These are phyloP conservation scores for Peribolospora baueri DNA, from an alignment of 768 basidiomycete species.

Conservation along the genomic window DNA sequence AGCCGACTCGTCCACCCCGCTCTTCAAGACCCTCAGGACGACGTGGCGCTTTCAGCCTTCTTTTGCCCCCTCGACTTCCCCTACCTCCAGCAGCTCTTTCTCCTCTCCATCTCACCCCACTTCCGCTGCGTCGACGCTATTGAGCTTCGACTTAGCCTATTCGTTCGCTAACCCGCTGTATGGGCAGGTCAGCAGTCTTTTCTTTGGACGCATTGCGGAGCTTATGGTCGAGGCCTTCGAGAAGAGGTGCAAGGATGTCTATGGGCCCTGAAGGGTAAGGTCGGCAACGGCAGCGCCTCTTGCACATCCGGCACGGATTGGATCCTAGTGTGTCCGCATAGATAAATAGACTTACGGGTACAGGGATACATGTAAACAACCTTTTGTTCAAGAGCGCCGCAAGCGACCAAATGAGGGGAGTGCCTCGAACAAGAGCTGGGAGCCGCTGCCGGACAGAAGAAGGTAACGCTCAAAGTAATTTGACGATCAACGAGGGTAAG, in stretches of 20 bases:
- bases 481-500: no score
- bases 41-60: conserved; percentile 49
- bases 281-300: no score
- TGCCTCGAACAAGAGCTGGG: no score
- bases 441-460: no score
- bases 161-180: conserved; percentile 70
- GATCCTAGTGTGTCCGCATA: no score
- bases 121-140: conserved; percentile 33
- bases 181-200: conserved; percentile 52
- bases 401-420: no score
- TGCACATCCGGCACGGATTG: no score
- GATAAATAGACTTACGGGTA: no score
- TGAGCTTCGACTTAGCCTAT: conserved; percentile 62
- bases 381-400: no score
- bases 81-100: conserved; percentile 8
- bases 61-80: conserved; percentile 24
- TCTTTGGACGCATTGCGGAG: conserved; percentile 65
- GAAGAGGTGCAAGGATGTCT: conserved; percentile 47
- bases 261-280: conserved; percentile 23
- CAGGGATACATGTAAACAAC: no score
- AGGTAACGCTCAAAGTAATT: no score
- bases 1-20: conserved; percentile 25
- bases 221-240: conserved; percentile 88
- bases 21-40: conserved; percentile 49
- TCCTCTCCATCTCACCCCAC: neutral